Percentiles rank a stretch among this genome's conserved stretches.
These are phyloP conservation scores for Neostapfia colusana DNA, from an alignment of 176 grass and related monocot species.

Conservation along the genomic window DNA sequence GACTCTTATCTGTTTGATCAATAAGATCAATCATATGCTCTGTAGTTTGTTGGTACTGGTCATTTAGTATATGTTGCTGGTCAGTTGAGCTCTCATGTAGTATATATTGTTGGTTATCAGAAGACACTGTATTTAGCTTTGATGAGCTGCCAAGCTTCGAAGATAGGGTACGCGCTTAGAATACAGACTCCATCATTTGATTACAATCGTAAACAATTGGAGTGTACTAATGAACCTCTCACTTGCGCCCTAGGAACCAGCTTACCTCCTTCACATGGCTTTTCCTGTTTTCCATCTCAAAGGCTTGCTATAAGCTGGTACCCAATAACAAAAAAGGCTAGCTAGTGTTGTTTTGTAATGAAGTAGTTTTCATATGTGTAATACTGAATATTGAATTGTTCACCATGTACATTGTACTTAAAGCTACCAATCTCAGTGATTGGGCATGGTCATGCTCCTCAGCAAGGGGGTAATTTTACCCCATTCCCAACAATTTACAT, in stretches of 20 bases:
- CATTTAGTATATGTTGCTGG: neutral
- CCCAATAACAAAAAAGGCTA: constrained; percentile 18
- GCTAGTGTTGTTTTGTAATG: constrained; percentile 25
- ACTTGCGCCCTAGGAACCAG: neutral
- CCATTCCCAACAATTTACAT: neutral
- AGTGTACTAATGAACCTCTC: constrained; percentile 22
- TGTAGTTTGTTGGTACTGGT: neutral
- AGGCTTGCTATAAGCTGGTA: constrained; percentile 26
- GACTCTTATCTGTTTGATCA: neutral
- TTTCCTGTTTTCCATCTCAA: constrained; percentile 25
- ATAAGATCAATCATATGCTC: constrained; percentile 15
- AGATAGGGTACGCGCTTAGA: constrained; percentile 12
- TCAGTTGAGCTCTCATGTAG: neutral
- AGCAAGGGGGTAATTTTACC: constrained; percentile 35
- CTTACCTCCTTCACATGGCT: constrained; percentile 31
- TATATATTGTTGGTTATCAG: constrained; percentile 1
- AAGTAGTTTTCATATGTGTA: neutral
- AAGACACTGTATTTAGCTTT: constrained; percentile 24
- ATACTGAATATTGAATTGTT: constrained; percentile 11
- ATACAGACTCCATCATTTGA: constrained; percentile 11
- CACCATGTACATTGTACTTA: constrained; percentile 6
- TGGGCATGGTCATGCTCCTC: constrained; percentile 33
- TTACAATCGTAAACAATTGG: neutral
- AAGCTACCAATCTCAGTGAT: constrained; percentile 37
- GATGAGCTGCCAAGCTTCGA: constrained; percentile 35